These are phyloP conservation scores for Linum lewisii DNA, from an alignment of 345 rosid genomes.

Conservation along the genomic window DNA sequence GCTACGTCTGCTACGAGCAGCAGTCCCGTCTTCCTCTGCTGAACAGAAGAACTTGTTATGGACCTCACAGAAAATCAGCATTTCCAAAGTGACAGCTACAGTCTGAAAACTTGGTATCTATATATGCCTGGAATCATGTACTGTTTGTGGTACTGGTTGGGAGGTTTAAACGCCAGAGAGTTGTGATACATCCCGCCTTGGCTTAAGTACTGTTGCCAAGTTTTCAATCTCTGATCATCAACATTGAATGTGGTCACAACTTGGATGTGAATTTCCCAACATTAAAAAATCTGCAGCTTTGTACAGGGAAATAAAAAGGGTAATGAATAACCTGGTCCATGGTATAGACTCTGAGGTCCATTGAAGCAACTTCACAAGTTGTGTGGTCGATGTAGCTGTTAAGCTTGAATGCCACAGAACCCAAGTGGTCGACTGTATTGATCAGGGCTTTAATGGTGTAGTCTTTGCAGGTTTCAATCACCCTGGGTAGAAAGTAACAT, in stretches of 20 bases:
- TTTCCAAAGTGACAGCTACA: neutral
- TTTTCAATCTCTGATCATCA: constrained; percentile 31
- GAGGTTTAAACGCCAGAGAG: constrained; percentile 30
- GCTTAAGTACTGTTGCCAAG: constrained; percentile 43
- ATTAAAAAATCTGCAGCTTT: neutral
- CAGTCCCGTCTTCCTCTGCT: constrained; percentile 21
- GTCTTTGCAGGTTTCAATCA: constrained; percentile 56
- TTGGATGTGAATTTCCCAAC: neutral
- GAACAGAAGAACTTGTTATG: constrained; percentile 12
- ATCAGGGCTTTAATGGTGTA: constrained; percentile 65
- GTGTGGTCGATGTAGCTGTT: constrained; percentile 41
- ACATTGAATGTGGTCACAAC: constrained; percentile 8
- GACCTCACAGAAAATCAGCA: neutral
- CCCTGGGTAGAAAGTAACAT: constrained; percentile 25
- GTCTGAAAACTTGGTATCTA: neutral
- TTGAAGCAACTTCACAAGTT: constrained; percentile 33
- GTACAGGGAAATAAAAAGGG: neutral
- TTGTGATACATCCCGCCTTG: constrained; percentile 46
- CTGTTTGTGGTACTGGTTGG: constrained; percentile 39
- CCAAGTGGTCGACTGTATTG: constrained; percentile 79
- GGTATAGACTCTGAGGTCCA: constrained; percentile 46
- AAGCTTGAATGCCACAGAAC: constrained; percentile 67
- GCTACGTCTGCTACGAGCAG: constrained; percentile 11
- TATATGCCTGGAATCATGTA: constrained; percentile 64
- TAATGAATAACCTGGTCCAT: constrained; percentile 46